phyloP scores from a whole-genome alignment of 805 yeast species.

The Limtongozyma cylindracea region DNA sequence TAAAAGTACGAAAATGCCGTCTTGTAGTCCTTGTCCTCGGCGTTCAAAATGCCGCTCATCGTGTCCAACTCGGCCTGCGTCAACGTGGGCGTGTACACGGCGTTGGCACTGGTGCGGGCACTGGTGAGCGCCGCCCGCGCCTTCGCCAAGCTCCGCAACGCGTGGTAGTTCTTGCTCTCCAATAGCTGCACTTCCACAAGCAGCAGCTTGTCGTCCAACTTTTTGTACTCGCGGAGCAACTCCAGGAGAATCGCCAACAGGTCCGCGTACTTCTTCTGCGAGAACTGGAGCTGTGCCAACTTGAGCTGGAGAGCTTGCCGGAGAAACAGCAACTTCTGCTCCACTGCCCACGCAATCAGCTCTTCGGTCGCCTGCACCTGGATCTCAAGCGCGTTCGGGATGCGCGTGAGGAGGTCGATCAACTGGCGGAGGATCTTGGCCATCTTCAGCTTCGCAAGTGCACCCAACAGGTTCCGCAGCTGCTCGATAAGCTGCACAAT shows the following conservation, averaged over 20 bases:
- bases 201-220: conserved; percentile 85
- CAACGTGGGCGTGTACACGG: conserved; percentile 85
- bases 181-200: conserved; percentile 86
- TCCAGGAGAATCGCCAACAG: conserved; percentile 49
- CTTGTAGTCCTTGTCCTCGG: conserved; percentile 90
- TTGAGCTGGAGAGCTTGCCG: conserved; percentile 76
- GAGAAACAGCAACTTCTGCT: conserved; percentile 65
- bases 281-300: conserved; percentile 61
- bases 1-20: conserved; percentile 90
- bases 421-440: conserved; percentile 71
- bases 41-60: conserved; percentile 87
- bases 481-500: conserved; percentile 36
- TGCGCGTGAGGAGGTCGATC: conserved; percentile 50
- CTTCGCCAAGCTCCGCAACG: conserved; percentile 75
- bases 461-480: conserved; percentile 46
- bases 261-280: conserved; percentile 47
- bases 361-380: conserved; percentile 57
- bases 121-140: conserved; percentile 81
- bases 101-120: conserved; percentile 93
- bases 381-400: conserved; percentile 34
- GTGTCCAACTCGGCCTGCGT: conserved; percentile 86
- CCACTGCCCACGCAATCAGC: conserved; percentile 69
- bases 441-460: conserved; percentile 80
- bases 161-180: conserved; percentile 77
- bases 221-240: conserved; percentile 66